These are phyloP conservation scores for Calcarisporium arbuscula DNA, from an alignment of 2,329 filamentous ascomycete genomes.

Conservation along the genomic window DNA sequence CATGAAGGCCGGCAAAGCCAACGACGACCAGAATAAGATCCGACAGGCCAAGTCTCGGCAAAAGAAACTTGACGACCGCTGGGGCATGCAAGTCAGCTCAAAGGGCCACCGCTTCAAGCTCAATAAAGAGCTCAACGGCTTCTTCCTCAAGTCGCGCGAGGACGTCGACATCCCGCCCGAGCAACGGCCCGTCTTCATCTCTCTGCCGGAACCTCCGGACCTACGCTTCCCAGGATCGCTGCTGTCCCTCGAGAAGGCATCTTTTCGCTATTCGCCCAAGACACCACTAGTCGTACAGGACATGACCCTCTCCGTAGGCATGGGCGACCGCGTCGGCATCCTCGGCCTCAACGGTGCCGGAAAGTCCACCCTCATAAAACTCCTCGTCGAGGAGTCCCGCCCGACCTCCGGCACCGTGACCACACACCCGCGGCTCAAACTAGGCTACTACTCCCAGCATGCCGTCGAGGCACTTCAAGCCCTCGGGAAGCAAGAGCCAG, in stretches of 20 bases:
- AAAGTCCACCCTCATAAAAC: conserved; percentile 70
- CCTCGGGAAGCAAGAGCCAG: conserved; percentile 40
- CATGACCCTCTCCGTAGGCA: conserved; percentile 61
- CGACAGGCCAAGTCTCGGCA: conserved; percentile 79
- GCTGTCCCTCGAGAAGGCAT: conserved; percentile 63
- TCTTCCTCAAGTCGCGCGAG: conserved; percentile 48
- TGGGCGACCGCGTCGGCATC: conserved; percentile 68
- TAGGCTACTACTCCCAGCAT: conserved; percentile 77
- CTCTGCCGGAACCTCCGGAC: conserved; percentile 58
- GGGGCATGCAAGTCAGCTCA: conserved; percentile 67
- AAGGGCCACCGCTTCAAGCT: conserved; percentile 74
- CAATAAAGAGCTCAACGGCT: conserved; percentile 65
- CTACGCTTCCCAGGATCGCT: conserved; percentile 70
- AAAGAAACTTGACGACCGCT: conserved; percentile 77
- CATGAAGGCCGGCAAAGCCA: conserved; percentile 66
- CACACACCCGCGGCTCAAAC: conserved; percentile 60
- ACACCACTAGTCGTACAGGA: conserved; percentile 47
- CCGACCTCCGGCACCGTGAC: conserved; percentile 57
- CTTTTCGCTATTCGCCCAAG: conserved; percentile 53
- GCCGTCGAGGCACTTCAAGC: conserved; percentile 63
- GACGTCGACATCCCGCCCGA: conserved; percentile 67
- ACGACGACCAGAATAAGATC: conserved; percentile 78
- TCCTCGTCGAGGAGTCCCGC: conserved; percentile 56
- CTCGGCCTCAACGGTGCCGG: conserved; percentile 75
- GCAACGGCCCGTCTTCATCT: conserved; percentile 50